Percentiles rank a stretch among this genome's conserved stretches.
These are phyloP conservation scores for Sphagnum magellanicum DNA, from an alignment of 228 moss, liverwort and hornwort species.

Conservation along the genomic window DNA sequence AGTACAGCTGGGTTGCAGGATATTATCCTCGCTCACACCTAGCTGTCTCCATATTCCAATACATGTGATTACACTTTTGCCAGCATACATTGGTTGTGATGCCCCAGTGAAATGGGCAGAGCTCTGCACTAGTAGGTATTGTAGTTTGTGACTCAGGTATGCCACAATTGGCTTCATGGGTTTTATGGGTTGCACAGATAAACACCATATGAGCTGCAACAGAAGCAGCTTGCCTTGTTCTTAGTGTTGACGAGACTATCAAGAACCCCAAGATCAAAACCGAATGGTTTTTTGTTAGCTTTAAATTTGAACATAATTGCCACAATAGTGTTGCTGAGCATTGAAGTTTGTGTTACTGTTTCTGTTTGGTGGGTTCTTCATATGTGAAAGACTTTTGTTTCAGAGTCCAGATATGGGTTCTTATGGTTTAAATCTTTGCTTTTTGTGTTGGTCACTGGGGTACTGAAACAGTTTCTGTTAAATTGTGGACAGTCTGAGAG, in stretches of 20 bases:
- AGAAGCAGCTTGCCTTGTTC: constrained; percentile 82
- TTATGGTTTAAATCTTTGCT: not conserved
- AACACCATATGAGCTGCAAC: constrained; percentile 90
- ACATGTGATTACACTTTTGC: not conserved
- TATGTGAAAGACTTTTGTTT: not conserved
- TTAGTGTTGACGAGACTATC: constrained; percentile 95
- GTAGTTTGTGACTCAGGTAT: not conserved
- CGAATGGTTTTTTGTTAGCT: too few relatives aligned
- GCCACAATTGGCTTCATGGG: not conserved
- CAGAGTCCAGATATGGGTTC: too few relatives aligned
- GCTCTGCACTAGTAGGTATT: not conserved
- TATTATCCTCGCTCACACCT: not conserved
- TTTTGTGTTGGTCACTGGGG: not conserved
- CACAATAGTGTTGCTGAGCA: too few relatives aligned
- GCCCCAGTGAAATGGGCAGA: not conserved
- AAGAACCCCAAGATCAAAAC: constrained; percentile 76
- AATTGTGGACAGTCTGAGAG: constrained; percentile 58
- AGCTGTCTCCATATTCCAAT: constrained; percentile 1
- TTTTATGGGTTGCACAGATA: constrained; percentile 29
- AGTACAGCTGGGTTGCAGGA: not conserved
- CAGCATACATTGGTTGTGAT: too few relatives aligned
- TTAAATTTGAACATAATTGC: too few relatives aligned
- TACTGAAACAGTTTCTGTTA: not conserved
- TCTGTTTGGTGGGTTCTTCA: too few relatives aligned
- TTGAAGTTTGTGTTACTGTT: not conserved